These are phyloP conservation scores for Pezicula neosporulosa DNA, from an alignment of 2,329 filamentous ascomycete genomes.

Conservation along the genomic window DNA sequence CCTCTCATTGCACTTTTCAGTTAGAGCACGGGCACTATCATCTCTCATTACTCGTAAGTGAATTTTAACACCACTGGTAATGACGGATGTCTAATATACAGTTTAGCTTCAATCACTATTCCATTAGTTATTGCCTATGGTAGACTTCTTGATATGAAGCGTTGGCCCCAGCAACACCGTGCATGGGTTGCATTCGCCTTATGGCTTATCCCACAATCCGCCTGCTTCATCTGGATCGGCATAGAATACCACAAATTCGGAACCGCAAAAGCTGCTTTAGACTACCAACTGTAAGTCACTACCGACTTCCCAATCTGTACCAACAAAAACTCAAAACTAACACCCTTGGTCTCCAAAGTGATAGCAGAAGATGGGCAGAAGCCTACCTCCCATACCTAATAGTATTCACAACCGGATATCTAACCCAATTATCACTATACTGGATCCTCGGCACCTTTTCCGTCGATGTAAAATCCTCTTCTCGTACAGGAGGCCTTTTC, in stretches of 20 bases:
- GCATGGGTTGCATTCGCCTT: constrained; percentile 25
- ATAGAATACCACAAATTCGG: constrained; percentile 15
- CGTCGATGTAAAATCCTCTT: constrained; percentile 30
- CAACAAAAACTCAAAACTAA: neutral
- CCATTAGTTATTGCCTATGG: constrained; percentile 14
- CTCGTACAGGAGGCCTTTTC: constrained; percentile 43
- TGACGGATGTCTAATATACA: neutral
- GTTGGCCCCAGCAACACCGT: constrained; percentile 24
- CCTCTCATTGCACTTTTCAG: constrained; percentile 60
- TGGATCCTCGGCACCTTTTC: constrained; percentile 35
- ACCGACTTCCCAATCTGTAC: neutral
- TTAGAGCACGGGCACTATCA: constrained; percentile 59
- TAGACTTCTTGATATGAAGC: constrained; percentile 22
- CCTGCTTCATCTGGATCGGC: constrained; percentile 30
- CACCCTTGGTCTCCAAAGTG: neutral
- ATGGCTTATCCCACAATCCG: constrained; percentile 26
- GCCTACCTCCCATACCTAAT: constrained; percentile 14
- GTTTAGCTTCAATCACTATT: constrained; percentile 4
- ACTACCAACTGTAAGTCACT: constrained; percentile 10
- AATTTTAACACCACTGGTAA: neutral
- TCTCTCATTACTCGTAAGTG: constrained; percentile 28
- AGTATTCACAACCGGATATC: constrained; percentile 14
- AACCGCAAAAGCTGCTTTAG: constrained; percentile 5
- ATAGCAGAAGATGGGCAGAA: constrained; percentile 8
- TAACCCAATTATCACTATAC: constrained; percentile 25